Base-by-base conservation (phyloP, 2,329 filamentous ascomycete species). In the Elsinoe necatrix region DNA sequence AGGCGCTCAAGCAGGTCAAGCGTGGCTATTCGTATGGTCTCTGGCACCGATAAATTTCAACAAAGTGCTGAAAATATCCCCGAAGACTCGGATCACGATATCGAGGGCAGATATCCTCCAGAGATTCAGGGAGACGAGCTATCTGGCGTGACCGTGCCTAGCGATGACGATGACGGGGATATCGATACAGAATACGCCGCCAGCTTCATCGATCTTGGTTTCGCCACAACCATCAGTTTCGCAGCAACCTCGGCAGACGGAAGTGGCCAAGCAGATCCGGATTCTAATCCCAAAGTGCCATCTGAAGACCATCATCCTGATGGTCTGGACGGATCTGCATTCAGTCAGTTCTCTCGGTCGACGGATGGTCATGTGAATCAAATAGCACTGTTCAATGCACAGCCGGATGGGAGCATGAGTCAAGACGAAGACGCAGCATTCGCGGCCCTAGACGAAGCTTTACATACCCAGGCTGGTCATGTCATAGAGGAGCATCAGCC, bases 391-490 rank as follows among this genome's bases (percentile, higher is more conserved):
- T 12, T 37, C 14, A n/a, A 11, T 5, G 34, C 34, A 37, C 34
- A 14, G 34, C 34, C 34, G 4, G 34, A n/a, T 11, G 14, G 4
- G 9, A 6, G 14, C 55, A 16, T 14, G 27, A 18, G 52, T 21
- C 55, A 56, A 51, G 31, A 61, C 55, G 16, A 58, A 7, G 29
- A 61, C 21, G 41, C 56, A 3, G 56, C 56, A 3, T 57, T 48
- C n/a, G 37, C 21, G 12, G 56, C 45, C 4, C 51, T 55, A 25
- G 58, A 58, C 55, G 45, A 31, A 48, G 58, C 56, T 31, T 23
- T 58, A 4, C 41, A 60, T 23, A 47, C 37, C 11, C 29, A 54
- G 20, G 52, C 12, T 39, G 55, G 45, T n/a, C 39, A 47, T 5
- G 16, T 39, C n/a, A 42, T 45, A 8, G 27, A 35, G 18, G 27